These are phyloP conservation scores for Chaetomidium leptoderma DNA, from an alignment of 495 filamentous ascomycete species.

Conservation along the genomic window DNA sequence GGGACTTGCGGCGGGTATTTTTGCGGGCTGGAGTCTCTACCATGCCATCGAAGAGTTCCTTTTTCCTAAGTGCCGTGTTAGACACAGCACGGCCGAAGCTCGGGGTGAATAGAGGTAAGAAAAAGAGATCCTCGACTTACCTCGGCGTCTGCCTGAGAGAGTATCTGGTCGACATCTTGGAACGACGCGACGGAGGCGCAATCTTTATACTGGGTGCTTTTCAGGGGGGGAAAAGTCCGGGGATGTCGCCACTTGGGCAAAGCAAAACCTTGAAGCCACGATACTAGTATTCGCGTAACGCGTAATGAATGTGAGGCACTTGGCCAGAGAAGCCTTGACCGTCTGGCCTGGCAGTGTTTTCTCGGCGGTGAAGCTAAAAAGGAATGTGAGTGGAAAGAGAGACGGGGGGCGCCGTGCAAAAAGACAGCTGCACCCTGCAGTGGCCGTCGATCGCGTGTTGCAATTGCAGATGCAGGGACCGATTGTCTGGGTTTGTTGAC, in stretches of 20 bases:
- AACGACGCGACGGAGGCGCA: constrained; percentile 20
- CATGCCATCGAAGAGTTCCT: constrained; percentile 52
- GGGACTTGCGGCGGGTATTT: constrained; percentile 41
- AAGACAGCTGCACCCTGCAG: background rate
- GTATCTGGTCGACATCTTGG: constrained; percentile 36
- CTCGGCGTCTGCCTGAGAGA: constrained; percentile 51
- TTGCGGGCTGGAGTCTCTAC: constrained; percentile 43
- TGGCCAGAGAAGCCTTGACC: background rate
- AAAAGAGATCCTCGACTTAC: constrained; percentile 31
- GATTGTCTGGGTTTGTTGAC: constrained; percentile 9
- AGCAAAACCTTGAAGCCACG: background rate
- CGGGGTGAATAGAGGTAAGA: background rate
- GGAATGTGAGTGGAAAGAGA: background rate
- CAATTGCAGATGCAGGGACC: constrained; percentile 1
- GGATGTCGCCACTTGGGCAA: background rate
- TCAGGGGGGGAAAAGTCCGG: background rate
- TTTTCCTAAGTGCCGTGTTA: constrained; percentile 34
- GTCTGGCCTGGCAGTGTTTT: background rate
- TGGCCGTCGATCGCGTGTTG: background rate
- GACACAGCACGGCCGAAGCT: background rate
- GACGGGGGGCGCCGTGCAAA: background rate
- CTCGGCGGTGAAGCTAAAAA: constrained; percentile 12
- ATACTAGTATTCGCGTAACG: constrained; percentile 20
- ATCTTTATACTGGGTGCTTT: constrained; percentile 18
- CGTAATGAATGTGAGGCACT: background rate